Base-by-base conservation (phyloP, 225 moss, liverwort and hornwort genomes). In the Takakia lepidozioides region DNA sequence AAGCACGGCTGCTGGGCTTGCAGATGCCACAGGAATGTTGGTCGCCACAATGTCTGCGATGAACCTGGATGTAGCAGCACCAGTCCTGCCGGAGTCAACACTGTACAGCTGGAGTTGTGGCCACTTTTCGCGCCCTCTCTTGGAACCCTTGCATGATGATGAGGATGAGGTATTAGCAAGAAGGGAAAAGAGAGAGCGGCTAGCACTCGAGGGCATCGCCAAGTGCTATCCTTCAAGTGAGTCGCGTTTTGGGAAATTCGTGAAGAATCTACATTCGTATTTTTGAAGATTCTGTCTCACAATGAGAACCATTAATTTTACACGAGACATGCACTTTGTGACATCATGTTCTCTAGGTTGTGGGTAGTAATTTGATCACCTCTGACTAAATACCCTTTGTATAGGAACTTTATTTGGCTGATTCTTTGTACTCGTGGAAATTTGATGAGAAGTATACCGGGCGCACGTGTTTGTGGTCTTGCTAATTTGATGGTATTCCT, bases 91-190 rank as follows among this genome's bases (percentile, higher is more conserved):
- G 43, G 66, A 74, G 49, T 98, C 91, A 40, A 72, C 83, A 25
- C 75, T 87, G 73, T 91, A 85, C 57, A 80, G 56, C 50, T 98
- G 95, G 91, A 91, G 91, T 58, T 85, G 80, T 57, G 85, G 80
- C 21, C 91, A 91, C 63, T 98, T 98, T 59, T 82, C 95, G 56
- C 80, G 90, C 48, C 84, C 91, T 41, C 74, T 91, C 45, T 62
- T 98, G 39, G 87, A 85, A 37, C 69, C 73, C 50, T 75, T 65
- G 19, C 69, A 74, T 43, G 85, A 85, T 41, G 90, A 98, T 32
- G 91, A 91, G 63, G 95, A 91, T 61, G 90, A 78, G 38, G 80
- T 82, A 29, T 61, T 82, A 54, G 80, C 91, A 38, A 71, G 71
- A 59, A 80, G 70, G 41, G 85, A 98, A 65, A 82, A 64, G 62